Conservation (phyloP, 2,329 filamentous ascomycete species). For the Byssothecium circinans region DNA sequence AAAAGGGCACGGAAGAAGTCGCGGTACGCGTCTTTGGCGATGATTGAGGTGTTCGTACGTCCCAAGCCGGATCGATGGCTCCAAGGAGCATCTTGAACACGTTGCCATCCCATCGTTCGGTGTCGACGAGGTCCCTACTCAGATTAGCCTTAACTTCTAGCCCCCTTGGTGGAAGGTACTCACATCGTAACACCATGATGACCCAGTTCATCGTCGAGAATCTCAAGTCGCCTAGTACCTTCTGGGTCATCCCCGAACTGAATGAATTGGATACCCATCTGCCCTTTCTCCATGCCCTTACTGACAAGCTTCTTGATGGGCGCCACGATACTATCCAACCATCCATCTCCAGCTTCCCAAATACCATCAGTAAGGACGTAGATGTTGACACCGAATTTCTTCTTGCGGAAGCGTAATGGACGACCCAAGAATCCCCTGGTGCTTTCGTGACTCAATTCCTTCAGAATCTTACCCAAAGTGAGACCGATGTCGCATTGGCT, state of each 20-base stretch:
- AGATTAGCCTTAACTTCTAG: neutral
- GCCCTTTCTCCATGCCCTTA: neutral
- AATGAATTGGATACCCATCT: slow-evolving; percentile 27
- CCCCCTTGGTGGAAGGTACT: neutral
- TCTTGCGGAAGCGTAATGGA: neutral
- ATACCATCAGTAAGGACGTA: slow-evolving; percentile 25
- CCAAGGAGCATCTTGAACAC: slow-evolving; percentile 25
- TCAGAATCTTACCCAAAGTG: slow-evolving; percentile 1
- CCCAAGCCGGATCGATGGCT: slow-evolving; percentile 12
- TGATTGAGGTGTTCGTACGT: slow-evolving; percentile 2
- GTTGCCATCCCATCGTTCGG: slow-evolving; percentile 11
- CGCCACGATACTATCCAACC: slow-evolving; percentile 1
- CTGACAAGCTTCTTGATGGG: slow-evolving; percentile 3
- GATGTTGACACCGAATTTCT: slow-evolving; percentile 9
- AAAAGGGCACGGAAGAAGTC: no score
- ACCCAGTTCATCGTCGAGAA: slow-evolving; percentile 13
- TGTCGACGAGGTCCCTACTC: slow-evolving; percentile 21
- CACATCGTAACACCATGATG: slow-evolving; percentile 5
- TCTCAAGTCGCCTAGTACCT: slow-evolving; percentile 12
- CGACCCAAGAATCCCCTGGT: neutral
- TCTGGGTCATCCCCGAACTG: slow-evolving; percentile 18
- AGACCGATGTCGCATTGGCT: slow-evolving; percentile 8
- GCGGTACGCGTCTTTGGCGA: no score
- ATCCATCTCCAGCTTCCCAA: slow-evolving; percentile 11
- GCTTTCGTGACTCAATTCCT: slow-evolving; percentile 1